Conservation (phyloP, 305 asterid genomes). For the Fraxinus paxiana region DNA sequence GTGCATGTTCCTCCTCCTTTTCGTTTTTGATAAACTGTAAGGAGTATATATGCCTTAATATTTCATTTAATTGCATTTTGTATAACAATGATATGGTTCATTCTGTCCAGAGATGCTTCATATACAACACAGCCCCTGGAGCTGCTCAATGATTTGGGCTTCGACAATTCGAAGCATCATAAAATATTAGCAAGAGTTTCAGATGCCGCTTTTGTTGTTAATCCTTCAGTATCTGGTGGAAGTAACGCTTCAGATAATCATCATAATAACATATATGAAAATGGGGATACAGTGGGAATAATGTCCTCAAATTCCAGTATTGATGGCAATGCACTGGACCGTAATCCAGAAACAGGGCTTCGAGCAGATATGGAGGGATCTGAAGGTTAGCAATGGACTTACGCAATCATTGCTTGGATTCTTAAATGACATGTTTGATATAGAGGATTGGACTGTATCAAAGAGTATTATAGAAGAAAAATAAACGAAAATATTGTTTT, state of each 20-base stretch:
- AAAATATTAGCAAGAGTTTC: conserved; percentile 40
- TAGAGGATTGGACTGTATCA: background rate
- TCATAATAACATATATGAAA: conserved; percentile 42
- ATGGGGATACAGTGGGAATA: conserved; percentile 42
- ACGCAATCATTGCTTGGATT: conserved; percentile 15
- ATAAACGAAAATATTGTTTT: background rate
- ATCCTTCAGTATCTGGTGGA: conserved; percentile 30
- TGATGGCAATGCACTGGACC: conserved; percentile 45
- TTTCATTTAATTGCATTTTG: conserved; percentile 7
- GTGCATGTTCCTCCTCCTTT: conserved; percentile 33
- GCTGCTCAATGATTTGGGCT: conserved; percentile 87
- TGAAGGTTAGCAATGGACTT: conserved; percentile 57
- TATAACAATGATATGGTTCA: conserved; percentile 23
- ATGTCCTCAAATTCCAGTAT: conserved; percentile 27
- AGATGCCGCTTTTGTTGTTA: conserved; percentile 43
- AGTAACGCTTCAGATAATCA: conserved; percentile 32
- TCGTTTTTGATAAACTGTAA: conserved; percentile 3
- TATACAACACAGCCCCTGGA: conserved; percentile 97
- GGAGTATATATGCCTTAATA: background rate
- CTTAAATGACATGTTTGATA: background rate
- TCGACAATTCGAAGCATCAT: conserved; percentile 58
- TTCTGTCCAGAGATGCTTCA: conserved; percentile 81
- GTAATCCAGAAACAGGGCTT: conserved; percentile 46
- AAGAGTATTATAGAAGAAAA: background rate
- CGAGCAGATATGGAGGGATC: conserved; percentile 60